A percentile compares a stretch with the other conserved stretches of the same genome.
Evolutionary conservation across 2,329 filamentous ascomycete genomes (phyloP).

Genomic region (Talaromyces sp.): DNA sequence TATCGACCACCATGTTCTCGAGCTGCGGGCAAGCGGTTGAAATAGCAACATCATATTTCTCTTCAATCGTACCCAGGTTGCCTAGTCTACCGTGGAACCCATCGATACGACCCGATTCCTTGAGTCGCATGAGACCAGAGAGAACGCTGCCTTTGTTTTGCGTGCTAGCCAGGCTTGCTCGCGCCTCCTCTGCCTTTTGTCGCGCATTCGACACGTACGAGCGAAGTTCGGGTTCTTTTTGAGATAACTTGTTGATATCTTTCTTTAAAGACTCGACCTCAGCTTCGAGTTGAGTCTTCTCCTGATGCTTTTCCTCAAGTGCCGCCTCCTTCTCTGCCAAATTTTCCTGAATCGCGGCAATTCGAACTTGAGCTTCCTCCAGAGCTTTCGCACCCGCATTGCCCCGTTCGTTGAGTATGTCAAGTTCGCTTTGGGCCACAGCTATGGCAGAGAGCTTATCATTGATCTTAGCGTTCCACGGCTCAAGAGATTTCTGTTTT

Average conservation of each 20-base stretch:
- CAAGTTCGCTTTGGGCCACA: conserved; percentile 88
- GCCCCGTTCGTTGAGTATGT: conserved; percentile 83
- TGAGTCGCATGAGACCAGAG: conserved; percentile 85
- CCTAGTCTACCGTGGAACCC: conserved; percentile 94
- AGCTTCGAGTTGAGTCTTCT: conserved; percentile 67
- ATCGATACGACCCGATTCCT: conserved; percentile 92
- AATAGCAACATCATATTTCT: conserved; percentile 94
- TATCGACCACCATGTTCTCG: conserved; percentile 95
- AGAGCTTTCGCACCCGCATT: conserved; percentile 81
- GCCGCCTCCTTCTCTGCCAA: conserved; percentile 66
- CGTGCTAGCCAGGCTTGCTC: conserved; percentile 79
- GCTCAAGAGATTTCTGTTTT: conserved; percentile 91
- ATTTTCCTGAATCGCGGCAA: conserved; percentile 65
- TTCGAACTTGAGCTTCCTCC: conserved; percentile 75
- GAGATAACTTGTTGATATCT: conserved; percentile 65
- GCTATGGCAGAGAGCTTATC: conserved; percentile 92
- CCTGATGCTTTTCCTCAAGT: conserved; percentile 67
- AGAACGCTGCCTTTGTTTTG: conserved; percentile 92
- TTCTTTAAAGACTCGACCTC: conserved; percentile 67
- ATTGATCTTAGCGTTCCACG: conserved; percentile 96
- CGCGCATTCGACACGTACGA: conserved; percentile 81
- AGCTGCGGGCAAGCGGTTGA: conserved; percentile 89
- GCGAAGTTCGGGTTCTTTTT: conserved; percentile 76
- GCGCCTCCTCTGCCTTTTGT: conserved; percentile 93
- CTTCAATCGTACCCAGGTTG: conserved; percentile 87